phyloP scores from a whole-genome alignment of 2,329 filamentous ascomycete genomes.

The Colletotrichum chrysophilum region DNA sequence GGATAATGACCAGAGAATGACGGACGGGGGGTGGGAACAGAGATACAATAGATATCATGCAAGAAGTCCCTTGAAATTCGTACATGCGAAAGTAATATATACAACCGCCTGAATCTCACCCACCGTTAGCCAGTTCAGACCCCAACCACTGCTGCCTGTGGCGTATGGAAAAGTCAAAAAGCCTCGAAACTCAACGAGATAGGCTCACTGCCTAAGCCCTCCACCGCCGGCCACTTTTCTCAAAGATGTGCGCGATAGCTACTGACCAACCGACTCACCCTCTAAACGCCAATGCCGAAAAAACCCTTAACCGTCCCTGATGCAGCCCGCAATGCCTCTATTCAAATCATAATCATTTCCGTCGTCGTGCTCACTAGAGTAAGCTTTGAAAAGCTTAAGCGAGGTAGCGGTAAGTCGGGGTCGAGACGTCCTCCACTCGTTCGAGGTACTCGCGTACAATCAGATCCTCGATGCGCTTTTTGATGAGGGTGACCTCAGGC shows the following conservation, averaged over 20 bases:
- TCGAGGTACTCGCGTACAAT: constrained; percentile 81
- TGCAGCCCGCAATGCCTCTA: constrained; percentile 1
- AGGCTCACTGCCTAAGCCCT: background rate
- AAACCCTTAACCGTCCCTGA: background rate
- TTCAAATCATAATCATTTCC: background rate
- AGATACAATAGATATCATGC: background rate
- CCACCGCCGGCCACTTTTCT: background rate
- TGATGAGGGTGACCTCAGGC: constrained; percentile 78
- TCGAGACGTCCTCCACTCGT: constrained; percentile 70
- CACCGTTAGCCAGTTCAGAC: background rate
- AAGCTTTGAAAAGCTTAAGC: constrained; percentile 51
- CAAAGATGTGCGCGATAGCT: background rate
- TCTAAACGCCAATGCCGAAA: background rate
- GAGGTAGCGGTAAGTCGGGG: constrained; percentile 73
- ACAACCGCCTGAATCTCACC: background rate
- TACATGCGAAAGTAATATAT: background rate
- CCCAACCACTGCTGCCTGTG: background rate
- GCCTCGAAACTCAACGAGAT: background rate
- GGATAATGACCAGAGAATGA: too few species aligned
- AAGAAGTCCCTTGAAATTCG: background rate
- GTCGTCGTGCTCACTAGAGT: background rate
- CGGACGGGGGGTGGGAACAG: background rate
- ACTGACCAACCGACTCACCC: background rate
- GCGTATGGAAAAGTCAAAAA: background rate
- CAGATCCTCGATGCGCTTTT: constrained; percentile 79